Evolutionary conservation across 2,329 filamentous ascomycete species (phyloP).

Genomic region (Cladosporium sp.): DNA sequence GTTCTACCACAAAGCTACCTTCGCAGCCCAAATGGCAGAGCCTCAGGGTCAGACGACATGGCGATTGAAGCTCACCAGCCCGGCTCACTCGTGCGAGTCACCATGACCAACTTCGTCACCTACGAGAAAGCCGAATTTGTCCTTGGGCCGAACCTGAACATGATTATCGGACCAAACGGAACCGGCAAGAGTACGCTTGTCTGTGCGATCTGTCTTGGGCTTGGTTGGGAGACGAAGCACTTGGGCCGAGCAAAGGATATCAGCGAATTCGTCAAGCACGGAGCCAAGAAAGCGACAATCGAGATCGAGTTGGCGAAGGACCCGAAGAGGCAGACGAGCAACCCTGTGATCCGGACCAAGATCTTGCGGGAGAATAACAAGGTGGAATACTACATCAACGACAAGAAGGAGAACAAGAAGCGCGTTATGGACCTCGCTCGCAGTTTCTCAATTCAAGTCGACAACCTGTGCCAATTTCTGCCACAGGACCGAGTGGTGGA

Average conservation of each 20-base stretch:
- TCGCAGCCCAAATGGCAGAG: conserved; percentile 33
- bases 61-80: conserved; percentile 54
- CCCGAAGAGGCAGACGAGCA: conserved; percentile 56
- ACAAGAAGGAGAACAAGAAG: conserved; percentile 61
- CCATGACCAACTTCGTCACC: conserved; percentile 87
- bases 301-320: conserved; percentile 85
- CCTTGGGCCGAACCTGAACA: conserved; percentile 90
- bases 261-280: conserved; percentile 92
- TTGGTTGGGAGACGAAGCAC: conserved; percentile 80
- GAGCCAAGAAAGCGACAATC: conserved; percentile 72
- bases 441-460: conserved; percentile 85
- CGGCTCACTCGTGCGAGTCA: conserved; percentile 86
- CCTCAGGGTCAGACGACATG: neutral
- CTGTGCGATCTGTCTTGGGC: conserved; percentile 90
- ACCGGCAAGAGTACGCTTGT: conserved; percentile 97
- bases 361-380: conserved; percentile 84
- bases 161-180: conserved; percentile 98
- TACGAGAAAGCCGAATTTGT: conserved; percentile 91
- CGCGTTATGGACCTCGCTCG: conserved; percentile 68
- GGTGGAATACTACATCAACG: conserved; percentile 76
- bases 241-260: conserved; percentile 83
- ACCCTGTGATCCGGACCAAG: conserved; percentile 72
- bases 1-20: conserved; percentile 40
- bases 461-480: conserved; percentile 96
- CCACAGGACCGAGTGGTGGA: conserved; percentile 95